Base-by-base conservation (phyloP, 768 basidiomycete species). In the Pisolithus microcarpus region DNA sequence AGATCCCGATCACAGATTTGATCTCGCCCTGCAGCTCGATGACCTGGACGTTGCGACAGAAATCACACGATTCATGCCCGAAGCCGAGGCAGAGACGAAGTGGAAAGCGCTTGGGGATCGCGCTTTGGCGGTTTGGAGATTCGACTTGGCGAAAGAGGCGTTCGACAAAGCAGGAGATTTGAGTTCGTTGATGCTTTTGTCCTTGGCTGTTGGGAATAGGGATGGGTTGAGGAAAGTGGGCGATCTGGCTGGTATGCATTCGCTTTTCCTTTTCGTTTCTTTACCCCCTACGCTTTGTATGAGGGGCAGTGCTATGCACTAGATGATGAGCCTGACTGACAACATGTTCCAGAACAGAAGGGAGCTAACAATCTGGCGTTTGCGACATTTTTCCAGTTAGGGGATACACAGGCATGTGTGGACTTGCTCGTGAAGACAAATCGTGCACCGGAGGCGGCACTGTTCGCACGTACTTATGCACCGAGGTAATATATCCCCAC, bases 281-380 rank as follows among this genome's bases (percentile, higher is more conserved):
- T 26, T 5, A 3, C 9, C 30, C 30, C 11, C 11, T 23, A 8
- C 11, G 9, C 9, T 31, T 31, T 31, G 30, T 31, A 11, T 31
- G 30, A 11, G 30, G 30, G 30, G 11, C 1, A 10, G 30, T 31
- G 30, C 10, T 31, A 8, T 34, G 13, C 5, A 5, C 18, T 9
- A 30, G 2, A 9, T 9, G 30, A 26, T 49, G 49, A 34, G 34
- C 8, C 1, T 30, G 30, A 30, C 30, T 30, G 30, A 8, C 7
- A 34, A 34, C 5, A 15, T 24, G 30, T 36, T 48, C 50, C 63
- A 84, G 88, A 76, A 66, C 72, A 77, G 56, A 85, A 85, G 56
- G 92, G 91, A 0, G 82, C 84, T 53, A 93, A 93, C 62, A 98
- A 99, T 68, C 73, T 99, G 49, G 92, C 95, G n/a, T 98, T 98